Conservation (phyloP, 129 eudicot genomes). For the Pulicaria dysenterica region DNA sequence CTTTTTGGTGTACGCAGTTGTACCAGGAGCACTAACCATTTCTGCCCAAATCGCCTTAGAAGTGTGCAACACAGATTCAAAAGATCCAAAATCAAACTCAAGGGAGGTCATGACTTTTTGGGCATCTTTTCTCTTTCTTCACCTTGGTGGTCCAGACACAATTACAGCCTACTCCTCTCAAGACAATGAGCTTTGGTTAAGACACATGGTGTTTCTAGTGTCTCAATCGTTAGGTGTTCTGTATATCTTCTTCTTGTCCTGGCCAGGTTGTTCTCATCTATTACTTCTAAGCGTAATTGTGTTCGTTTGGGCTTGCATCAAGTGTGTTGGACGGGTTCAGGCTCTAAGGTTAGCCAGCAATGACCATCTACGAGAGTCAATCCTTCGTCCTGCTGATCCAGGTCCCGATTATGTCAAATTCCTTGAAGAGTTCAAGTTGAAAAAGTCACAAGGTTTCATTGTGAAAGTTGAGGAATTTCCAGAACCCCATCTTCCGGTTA, state of each 20-base stretch:
- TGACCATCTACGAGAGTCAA: conserved; percentile 44
- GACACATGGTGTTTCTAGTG: conserved; percentile 42
- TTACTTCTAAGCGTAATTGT: conserved; percentile 32
- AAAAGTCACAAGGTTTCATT: conserved; percentile 50
- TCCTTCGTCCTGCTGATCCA: conserved; percentile 55
- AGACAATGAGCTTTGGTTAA: conserved; percentile 61
- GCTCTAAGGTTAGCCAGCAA: conserved; percentile 47
- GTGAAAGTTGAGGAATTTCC: conserved; percentile 45
- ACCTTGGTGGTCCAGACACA: conserved; percentile 64
- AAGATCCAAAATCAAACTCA: not conserved
- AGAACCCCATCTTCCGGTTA: conserved; percentile 35
- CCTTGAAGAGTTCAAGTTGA: conserved; percentile 45
- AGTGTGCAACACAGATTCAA: conserved; percentile 29
- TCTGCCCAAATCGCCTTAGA: conserved; percentile 38
- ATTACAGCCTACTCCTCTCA: conserved; percentile 65
- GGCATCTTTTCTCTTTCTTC: conserved; percentile 70
- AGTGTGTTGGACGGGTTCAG: conserved; percentile 47
- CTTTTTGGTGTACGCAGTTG: conserved; percentile 46
- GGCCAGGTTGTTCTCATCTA: conserved; percentile 48
- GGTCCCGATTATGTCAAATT: conserved; percentile 64
- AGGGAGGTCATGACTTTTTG: conserved; percentile 55
- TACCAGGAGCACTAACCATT: conserved; percentile 45
- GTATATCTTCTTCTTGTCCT: conserved; percentile 47
- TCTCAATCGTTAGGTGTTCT: conserved; percentile 41
- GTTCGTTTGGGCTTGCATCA: conserved; percentile 39